phyloP scores from a whole-genome alignment of 2,329 filamentous ascomycete genomes.

The Rhynchosporium secalis region DNA sequence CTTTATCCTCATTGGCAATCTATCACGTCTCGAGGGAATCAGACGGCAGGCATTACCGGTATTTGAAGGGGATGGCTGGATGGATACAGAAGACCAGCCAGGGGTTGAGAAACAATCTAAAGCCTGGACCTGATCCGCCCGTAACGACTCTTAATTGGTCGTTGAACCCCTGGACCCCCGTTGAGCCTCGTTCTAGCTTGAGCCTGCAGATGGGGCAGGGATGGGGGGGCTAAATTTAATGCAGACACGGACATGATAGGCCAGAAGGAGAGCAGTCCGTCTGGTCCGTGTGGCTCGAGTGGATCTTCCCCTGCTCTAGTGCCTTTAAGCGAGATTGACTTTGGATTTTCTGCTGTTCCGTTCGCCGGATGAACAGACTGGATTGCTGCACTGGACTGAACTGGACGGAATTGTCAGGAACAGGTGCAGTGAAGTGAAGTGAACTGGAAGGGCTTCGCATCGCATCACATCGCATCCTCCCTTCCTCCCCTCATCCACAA shows the following conservation, averaged over 20 bases:
- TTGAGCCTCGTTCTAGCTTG: neutral
- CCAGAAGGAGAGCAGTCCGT: neutral
- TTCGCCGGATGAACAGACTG: neutral
- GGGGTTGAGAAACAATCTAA: neutral
- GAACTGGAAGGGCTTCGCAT: neutral
- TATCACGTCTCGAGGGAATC: too few relatives aligned
- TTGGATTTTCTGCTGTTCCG: slow-evolving; percentile 1
- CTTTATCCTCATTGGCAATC: too few relatives aligned
- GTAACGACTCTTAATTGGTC: too few relatives aligned
- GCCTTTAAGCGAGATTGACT: slow-evolving; percentile 7
- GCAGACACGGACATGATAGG: slow-evolving; percentile 9
- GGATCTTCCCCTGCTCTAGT: neutral
- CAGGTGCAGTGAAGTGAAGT: too few relatives aligned
- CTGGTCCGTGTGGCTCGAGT: neutral
- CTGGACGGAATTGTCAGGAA: neutral
- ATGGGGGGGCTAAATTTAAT: neutral
- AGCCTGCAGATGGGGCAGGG: neutral
- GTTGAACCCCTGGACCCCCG: neutral
- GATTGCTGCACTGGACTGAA: neutral
- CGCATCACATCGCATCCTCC: neutral
- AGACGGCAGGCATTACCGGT: too few relatives aligned
- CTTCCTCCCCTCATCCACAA: neutral
- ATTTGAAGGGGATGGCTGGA: too few relatives aligned
- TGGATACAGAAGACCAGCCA: neutral
- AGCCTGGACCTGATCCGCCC: neutral